Base-by-base conservation (phyloP, 495 filamentous ascomycete species). In the Bombardia bombarda region DNA sequence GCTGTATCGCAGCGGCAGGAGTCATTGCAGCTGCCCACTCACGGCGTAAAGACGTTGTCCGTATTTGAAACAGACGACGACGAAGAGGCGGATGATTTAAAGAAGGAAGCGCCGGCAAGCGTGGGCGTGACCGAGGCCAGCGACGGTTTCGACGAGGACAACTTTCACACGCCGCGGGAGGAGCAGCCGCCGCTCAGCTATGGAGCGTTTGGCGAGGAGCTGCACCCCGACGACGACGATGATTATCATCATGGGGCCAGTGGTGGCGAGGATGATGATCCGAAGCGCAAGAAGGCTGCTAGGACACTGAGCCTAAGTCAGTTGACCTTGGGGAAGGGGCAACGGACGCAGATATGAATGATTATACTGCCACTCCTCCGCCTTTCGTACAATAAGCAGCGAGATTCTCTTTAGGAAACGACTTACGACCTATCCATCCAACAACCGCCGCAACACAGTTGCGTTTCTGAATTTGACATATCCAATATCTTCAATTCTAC, bases 301-400 rank as follows among this genome's bases (percentile, higher is more conserved):
- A 47, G 68, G 43, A 74, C 72, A 18, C 45, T 75, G 49, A 70
- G 67, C 25, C 41, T 77, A 31, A 70, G 72, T 33, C 71, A 74
- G 52, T 46, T 75, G 35, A 75, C 72, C 16, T 45, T 70, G 42
- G 53, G 53, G 28, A 67, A 61, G 57, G 50, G 55, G 24, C 47
- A 47, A 43, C 50, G 40, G 25, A 34, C 35, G 17, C 43, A 48
- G 40, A 38, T 48, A 17, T 59, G 45, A 59, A 43, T 56, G 18
- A 42, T n/a, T 13, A 16, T 16, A 28, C 26, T 10, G 9, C 9
- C 26, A 28, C 13, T 8, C 13, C 2, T 28, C 9, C 26, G 9
- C 13, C 26, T 28, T 8, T 28, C 26, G 13, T 13, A 28, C 26
- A 28, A 28, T 13, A 28, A 8, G 6, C 26, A 13, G 26, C 13